A percentile compares a stretch with the other conserved stretches of the same genome.
These are phyloP conservation scores for Calocybe indica DNA, from an alignment of 768 basidiomycete species.

Conservation along the genomic window DNA sequence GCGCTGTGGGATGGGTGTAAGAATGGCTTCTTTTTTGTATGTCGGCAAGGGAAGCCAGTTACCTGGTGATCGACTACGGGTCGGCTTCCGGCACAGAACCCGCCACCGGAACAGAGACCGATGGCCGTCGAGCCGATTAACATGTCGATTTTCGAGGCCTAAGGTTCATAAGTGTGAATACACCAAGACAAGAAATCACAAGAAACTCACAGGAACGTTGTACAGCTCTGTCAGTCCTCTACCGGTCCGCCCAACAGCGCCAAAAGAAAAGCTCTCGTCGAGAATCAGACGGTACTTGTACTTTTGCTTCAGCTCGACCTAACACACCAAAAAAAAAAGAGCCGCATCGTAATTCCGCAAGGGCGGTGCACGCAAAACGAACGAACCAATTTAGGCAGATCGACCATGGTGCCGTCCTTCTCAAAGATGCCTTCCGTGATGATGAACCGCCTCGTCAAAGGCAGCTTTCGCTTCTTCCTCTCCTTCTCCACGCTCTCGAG, in stretches of 20 bases:
- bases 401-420: constrained; percentile 87
- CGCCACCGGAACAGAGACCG: constrained; percentile 78
- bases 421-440: constrained; percentile 97
- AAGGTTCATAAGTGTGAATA: not conserved
- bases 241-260: constrained; percentile 87
- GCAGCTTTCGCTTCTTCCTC: constrained; percentile 72
- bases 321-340: not conserved
- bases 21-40: not conserved
- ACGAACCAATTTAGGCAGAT: constrained; percentile 86
- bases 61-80: constrained; percentile 88
- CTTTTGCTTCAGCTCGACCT: constrained; percentile 93
- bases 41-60: constrained; percentile 4
- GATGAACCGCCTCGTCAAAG: constrained; percentile 88
- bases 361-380: not conserved
- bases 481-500: constrained; percentile 84
- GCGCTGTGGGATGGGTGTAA: constrained; percentile 40
- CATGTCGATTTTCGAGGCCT: constrained; percentile 92
- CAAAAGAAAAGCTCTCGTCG: constrained; percentile 93
- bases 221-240: constrained; percentile 93
- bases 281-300: constrained; percentile 95
- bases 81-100: constrained; percentile 89
- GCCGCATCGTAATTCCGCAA: not conserved
- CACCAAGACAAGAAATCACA: not conserved
- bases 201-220: constrained; percentile 73
- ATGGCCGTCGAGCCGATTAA: constrained; percentile 87